Base-by-base conservation (phyloP, 1,284 basidiomycete species). In the Puccinia novopanici region DNA sequence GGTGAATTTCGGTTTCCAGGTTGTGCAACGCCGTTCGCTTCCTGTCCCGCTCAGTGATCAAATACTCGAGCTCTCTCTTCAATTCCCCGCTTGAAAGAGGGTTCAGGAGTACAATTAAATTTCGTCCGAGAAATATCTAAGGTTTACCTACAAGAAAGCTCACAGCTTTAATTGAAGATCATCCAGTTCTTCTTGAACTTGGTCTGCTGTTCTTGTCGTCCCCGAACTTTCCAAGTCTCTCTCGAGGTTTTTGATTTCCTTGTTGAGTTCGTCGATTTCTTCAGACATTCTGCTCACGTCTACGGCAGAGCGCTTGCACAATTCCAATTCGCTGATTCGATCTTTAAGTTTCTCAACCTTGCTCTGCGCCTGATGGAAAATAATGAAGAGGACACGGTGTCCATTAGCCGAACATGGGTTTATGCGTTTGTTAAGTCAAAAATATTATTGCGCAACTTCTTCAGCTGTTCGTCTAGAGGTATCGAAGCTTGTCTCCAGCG, bases 181-280 rank as follows among this genome's bases (percentile, higher is more conserved):
- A 75, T 92, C 90, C 9, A 95, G 87, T 83, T 95, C 91, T 34
- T 84, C 86, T 85, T 96, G 92, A 2, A 97, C 91, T 73, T 95
- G 93, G 70, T 94, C 92, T 0, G 90, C 89, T 0, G 93, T 94
- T 86, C 91, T 93, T 8, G 90, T 89, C 17, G 91, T 91, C 2
- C 94, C 94, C 0, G 90, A 90, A 4, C 89, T 87, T 30, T 89
- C 87, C 15, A 98, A 88, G 55, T 92, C 90, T 50, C 87, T 87
- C 85, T 96, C 92, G 54, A 94, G 87, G 63, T 87, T 86, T n/a
- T 86, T 82, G 54, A 92, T 89, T 65, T 94, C 92, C 54, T 88
- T 86, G 78, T 89, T 88, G 34, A 94, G 88, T 30, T 89, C 89
- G 50, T 90, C 89, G 19, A 91, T 87, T 81, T 95, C 93, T 74